These are phyloP conservation scores for Dittrichia graveolens DNA, from an alignment of 129 eudicot genomes.

Conservation along the genomic window DNA sequence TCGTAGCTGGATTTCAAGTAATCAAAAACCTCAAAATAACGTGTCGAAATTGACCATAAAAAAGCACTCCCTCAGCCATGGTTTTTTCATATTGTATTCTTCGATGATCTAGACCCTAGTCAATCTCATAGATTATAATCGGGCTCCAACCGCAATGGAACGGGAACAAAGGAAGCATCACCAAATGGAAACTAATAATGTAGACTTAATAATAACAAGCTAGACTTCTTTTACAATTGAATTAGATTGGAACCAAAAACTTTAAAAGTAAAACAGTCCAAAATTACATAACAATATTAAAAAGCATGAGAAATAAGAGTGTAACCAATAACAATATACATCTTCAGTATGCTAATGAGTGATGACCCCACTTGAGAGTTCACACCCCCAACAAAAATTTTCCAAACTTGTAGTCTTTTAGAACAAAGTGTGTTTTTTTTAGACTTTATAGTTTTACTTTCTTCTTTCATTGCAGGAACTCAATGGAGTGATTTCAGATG, in stretches of 20 bases:
- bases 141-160: no score
- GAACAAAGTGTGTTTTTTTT: constrained; percentile 16
- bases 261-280: constrained; percentile 4
- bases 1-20: no score
- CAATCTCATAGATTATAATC: no score
- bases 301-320: constrained; percentile 29
- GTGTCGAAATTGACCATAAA: no score
- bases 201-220: constrained; percentile 20
- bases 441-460: constrained; percentile 29
- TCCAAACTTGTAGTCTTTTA: constrained; percentile 21
- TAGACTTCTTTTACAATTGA: constrained; percentile 26
- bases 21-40: no score
- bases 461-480: constrained; percentile 12
- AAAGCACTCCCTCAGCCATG: no score
- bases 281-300: constrained; percentile 32
- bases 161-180: no score
- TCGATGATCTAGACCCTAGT: no score
- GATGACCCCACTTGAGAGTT: constrained; percentile 10
- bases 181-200: no score
- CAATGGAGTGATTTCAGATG: constrained; percentile 64
- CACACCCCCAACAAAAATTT: constrained; percentile 18
- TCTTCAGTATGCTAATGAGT: constrained; percentile 40
- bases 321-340: constrained; percentile 36
- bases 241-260: constrained; percentile 2
- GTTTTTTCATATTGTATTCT: no score